Base-by-base conservation (phyloP, 176 grass and related monocot genomes). In the Cymbopogon citratus region DNA sequence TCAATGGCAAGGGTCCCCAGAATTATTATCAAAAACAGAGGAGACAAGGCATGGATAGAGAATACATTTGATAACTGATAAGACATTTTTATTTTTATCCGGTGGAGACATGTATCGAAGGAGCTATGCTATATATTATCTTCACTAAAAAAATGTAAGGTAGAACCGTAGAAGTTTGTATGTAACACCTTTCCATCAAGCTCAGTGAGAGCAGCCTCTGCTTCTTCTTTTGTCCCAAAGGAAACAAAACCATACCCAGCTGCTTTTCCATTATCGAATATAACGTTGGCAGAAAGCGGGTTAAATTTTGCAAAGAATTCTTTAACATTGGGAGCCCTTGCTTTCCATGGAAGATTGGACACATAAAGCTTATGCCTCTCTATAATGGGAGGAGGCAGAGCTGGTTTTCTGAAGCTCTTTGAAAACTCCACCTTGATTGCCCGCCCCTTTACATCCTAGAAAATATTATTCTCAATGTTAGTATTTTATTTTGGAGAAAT, bases 311-410 rank as follows among this genome's bases (percentile, higher is more conserved):
- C 73, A 78, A 93, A 98, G 29, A 98, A 93, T 49, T 93, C 90
- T 74, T 85, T 98, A 56, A 93, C 38, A 80, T 98, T 67, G 34
- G 27, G 24, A 36, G 89, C 65, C 71, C 96, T 95, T 24, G 82
- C 92, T 91, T 95, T 99, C 92, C 88, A 99, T 73, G 89, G 84
- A 85, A 95, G 92, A 90, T 99, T 99, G 57, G 96, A 99, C 6
- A 95, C 88, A 59, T 99, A 99, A 66, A 99, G 86, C 63, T 80
- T 89, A 44, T 93, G 87, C 70, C 67, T 87, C 18, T 74, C 56
- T 34, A 84, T 36, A 80, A 69, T 76, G n/a, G 86, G 85, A 71
- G 88, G 81, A 33, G 75, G 80, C 7, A 79, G 70, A 28, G 95
- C 63, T 28, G 95, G 95, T 80, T 89, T 97, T 69, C 84, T 91